These are phyloP conservation scores for Fusarium virguliforme DNA, from an alignment of 2,329 filamentous ascomycete genomes.

Conservation along the genomic window DNA sequence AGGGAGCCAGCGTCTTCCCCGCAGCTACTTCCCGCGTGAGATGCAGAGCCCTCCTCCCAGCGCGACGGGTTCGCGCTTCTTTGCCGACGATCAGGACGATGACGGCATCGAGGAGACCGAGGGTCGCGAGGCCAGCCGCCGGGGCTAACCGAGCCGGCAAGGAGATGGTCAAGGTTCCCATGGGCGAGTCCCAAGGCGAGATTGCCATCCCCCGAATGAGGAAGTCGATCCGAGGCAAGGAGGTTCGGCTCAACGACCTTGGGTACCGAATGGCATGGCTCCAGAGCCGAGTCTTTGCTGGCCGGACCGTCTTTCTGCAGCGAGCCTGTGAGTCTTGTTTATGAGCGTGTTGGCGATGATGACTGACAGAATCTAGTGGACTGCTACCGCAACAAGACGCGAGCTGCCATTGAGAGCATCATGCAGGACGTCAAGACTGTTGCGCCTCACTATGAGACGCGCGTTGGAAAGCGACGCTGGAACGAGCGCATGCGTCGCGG, in stretches of 20 bases:
- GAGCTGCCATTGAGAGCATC: conserved; percentile 82
- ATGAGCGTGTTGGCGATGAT: not conserved
- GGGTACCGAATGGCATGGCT: conserved; percentile 98
- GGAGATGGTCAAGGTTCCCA: conserved; percentile 73
- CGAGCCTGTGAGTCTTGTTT: conserved; percentile 81
- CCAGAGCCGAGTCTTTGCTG: conserved; percentile 92
- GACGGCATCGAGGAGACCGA: conserved; percentile 69
- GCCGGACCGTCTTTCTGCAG: conserved; percentile 89
- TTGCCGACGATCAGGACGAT: conserved; percentile 75
- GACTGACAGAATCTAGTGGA: conserved; percentile 75
- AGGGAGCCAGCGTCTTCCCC: conserved; percentile 89
- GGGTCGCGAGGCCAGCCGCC: conserved; percentile 61
- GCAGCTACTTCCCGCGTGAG: conserved; percentile 92
- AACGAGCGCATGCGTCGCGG: conserved; percentile 68
- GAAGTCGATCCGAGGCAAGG: conserved; percentile 79
- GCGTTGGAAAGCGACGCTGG: conserved; percentile 86
- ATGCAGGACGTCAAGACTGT: conserved; percentile 82
- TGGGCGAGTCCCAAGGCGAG: conserved; percentile 79
- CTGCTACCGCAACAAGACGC: conserved; percentile 93
- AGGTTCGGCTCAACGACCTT: conserved; percentile 92
- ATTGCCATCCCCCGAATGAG: conserved; percentile 83
- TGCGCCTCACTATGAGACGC: conserved; percentile 90
- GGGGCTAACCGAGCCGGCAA: conserved; percentile 53
- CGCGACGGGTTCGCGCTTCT: conserved; percentile 82
- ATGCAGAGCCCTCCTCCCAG: conserved; percentile 90